Evolutionary conservation across 495 filamentous ascomycete genomes (phyloP), one percentile per base, ranked within the genome.

Genomic region (Cudoniella acicularis): DNA sequence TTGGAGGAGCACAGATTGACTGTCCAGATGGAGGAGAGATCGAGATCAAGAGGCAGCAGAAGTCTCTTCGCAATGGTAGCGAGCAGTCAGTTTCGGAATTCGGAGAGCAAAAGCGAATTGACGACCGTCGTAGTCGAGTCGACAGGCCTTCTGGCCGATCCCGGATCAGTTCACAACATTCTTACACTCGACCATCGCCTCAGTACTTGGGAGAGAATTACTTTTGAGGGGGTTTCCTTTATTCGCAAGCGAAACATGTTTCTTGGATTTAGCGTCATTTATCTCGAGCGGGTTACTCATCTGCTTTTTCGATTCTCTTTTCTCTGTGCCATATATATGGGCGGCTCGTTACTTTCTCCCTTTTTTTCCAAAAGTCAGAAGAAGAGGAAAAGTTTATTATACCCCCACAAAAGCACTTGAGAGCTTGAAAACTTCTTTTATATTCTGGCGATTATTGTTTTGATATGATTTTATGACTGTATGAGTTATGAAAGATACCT

Each of bases 11-110:
- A 22, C 75, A 81, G 57, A 79, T 82, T 61, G 72, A 81, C 58
- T 81, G 77, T 65, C 67, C 62, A 27, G 79, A 80, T 17, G 79
- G 76, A 16, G 75, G 77, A 30, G 76, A 81, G 58, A 78, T 82
- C 64, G 79, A 77, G 62, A 77, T 81, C 66, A 70, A 65, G 54
- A 70, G 42, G 23, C 59, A 53, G 30, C 36, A 58, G 42, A 64
- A 59, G 40, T 49, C n/a, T 49, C 30, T 61, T 36, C 59, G 60
- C 1, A 53, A 52, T 41, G 59, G 57, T 11, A 68, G 63, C 43
- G 63, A 65, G n/a, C 16, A 24, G 21, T 60, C 65, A 3, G 54
- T 26, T 23, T 67, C 65, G 25, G 63, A 65, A 49, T 68, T 60
- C 46, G 59, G 64, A 0, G 56, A 30, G 8, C 50, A 53, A 53